Evolutionary conservation across 2,329 filamentous ascomycete species (phyloP), one percentile per base, ranked within the genome.

Genomic region (Sclerotiophoma versabilis): DNA sequence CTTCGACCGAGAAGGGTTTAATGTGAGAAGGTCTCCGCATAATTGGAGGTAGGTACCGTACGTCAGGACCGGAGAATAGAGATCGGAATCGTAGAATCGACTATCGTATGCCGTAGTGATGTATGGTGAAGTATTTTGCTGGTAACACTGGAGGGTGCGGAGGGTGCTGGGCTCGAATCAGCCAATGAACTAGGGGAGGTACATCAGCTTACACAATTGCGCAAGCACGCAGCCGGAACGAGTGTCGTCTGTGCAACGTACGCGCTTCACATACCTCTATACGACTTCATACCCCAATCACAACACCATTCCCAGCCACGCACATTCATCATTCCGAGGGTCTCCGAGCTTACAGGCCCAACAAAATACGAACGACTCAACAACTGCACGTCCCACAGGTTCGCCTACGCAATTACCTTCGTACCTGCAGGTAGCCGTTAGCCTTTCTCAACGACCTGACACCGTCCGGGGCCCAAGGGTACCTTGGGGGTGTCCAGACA

Each of bases 341-440:
- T 12, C 33, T 23, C 51, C 51, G 51, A 46, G n/a, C 27, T 26
- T 11, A 45, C 45, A 33, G 11, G 30, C 51, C 36, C 51, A 54
- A 54, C 51, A 30, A 26, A 45, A 39, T 36, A 44, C 38, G 20
- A 14, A 26, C 22, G 17, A 14, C 51, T 38, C 51, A 54, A 54
- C 51, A 54, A 41, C 46, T 54, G 51, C 46, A 49, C 27, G 39
- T 27, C 34, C 33, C 39, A 36, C 45, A 54, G 10, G 29, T 36
- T 38, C 29, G 51, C 39, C 37, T 47, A 30, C 22, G 39, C 19
- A 43, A 46, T 11, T 42, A 27, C 19, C 26, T 14, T 14, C 45
- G n/a, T 54, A 43, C 51, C 51, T 54, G 51, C 51, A 49, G 41
- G 45, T n/a, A 49, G 23, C 27, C 39, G 34, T 45, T 49, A 49